Base-by-base conservation (phyloP, 2,329 filamentous ascomycete species). In the Didymella pomorum region DNA sequence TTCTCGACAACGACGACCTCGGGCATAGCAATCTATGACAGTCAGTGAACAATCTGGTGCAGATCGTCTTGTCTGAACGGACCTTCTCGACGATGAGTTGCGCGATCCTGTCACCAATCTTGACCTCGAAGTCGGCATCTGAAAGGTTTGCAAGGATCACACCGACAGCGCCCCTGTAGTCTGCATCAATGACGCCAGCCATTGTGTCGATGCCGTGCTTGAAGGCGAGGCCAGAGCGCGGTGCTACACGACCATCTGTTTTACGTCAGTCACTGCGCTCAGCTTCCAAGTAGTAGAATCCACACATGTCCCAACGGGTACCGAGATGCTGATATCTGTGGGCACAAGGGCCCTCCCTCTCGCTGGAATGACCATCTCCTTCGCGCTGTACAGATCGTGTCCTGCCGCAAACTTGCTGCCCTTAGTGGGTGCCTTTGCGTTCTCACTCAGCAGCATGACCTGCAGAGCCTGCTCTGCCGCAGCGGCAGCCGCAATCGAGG, bases 191-290 rank as follows among this genome's bases (percentile, higher is more conserved):
- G 64, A 99, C 95, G 53, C 95, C 95, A 0, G 95, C 95, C 62
- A 96, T 93, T 0, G 91, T 95, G 78, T 97, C 93, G 76, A 99
- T 98, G 80, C 93, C 95, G 81, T 98, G 88, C 82, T 99, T 99
- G 60, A 88, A 84, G 2, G 94, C 94, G 33, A 97, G 88, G 46
- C 93, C 93, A n/a, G 91, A 95, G 65, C 93, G 90, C 10, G 93
- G 93, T 3, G 93, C 93, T 54, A 97, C 87, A 57, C 93, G 89
- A 66, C 94, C 94, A 76, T 98, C 92, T 94, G 63, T 56, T 31
- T 18, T 35, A 18, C 29, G 49, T 60, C n/a, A 52, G 42, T 31
- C 45, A 29, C n/a, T 29, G 43, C 41, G 8, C 25, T 47, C 45
- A 18, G 25, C 18, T 11, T n/a, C 5, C 11, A 23, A 47, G 10